Percentiles rank a stretch among this genome's conserved stretches.
Evolutionary conservation across 768 basidiomycete species (phyloP).

Genomic region (Leccinum ochraceum): DNA sequence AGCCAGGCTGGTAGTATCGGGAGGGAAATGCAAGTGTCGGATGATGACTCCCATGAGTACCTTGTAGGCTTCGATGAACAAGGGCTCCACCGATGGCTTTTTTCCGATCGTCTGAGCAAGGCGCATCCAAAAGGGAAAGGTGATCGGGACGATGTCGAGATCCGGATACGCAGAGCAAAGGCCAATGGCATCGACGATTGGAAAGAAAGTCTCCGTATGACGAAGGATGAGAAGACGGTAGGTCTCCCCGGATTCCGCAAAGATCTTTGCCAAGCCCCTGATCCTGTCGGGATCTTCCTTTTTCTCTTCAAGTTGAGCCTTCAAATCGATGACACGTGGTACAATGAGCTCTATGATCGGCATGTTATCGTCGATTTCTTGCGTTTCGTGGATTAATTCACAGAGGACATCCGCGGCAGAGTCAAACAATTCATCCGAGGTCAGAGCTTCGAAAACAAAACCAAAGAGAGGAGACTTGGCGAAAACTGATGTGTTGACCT

Average conservation of each 20-base stretch:
- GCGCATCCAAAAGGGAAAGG: constrained; percentile 98
- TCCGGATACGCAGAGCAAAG: constrained; percentile 91
- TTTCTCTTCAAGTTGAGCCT: constrained; percentile 55
- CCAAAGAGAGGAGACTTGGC: constrained; percentile 78
- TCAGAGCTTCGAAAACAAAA: constrained; percentile 82
- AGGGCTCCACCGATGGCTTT: constrained; percentile 65
- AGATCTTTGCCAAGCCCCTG: constrained; percentile 86
- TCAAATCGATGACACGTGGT: constrained; percentile 78
- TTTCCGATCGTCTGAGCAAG: constrained; percentile 90
- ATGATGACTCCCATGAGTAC: constrained; percentile 86
- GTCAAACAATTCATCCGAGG: constrained; percentile 88
- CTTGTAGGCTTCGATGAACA: constrained; percentile 82
- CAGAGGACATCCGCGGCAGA: constrained; percentile 89
- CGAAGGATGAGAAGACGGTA: constrained; percentile 87
- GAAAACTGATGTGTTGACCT: constrained; percentile 64
- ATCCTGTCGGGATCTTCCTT: constrained; percentile 86
- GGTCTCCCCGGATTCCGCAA: constrained; percentile 97
- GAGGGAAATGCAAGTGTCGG: constrained; percentile 87
- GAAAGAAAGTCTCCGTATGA: constrained; percentile 91
- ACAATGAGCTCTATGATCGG: constrained; percentile 84
- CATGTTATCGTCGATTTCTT: constrained; percentile 95
- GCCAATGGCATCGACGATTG: constrained; percentile 92
- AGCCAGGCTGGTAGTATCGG: constrained; percentile 60
- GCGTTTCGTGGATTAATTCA: constrained; percentile 96
- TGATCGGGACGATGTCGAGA: constrained; percentile 95